Evolutionary conservation across 495 filamentous ascomycete genomes (phyloP).

Genomic region (Sordaria brevicollis): DNA sequence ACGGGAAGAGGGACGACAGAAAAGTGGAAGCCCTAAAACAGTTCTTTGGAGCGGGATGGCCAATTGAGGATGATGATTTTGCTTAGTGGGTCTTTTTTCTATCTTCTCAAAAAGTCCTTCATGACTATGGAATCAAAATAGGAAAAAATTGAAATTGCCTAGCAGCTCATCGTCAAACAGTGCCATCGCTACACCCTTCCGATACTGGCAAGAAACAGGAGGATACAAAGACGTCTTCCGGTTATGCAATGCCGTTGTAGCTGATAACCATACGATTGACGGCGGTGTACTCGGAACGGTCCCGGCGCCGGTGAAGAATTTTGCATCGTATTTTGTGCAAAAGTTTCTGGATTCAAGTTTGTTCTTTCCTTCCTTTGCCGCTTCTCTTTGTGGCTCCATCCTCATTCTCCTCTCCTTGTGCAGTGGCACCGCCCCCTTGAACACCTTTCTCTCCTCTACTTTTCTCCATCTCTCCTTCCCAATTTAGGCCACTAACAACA

Average conservation of each 20-base stretch:
- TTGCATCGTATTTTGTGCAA: slow-evolving; percentile 41
- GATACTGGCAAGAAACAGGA: slow-evolving; percentile 17
- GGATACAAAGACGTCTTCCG: slow-evolving; percentile 39
- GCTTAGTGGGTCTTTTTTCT: slow-evolving; percentile 8
- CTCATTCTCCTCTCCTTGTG: no score
- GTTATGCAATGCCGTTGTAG: slow-evolving; percentile 31
- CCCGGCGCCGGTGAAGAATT: slow-evolving; percentile 30
- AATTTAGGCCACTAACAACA: neutral
- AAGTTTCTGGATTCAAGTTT: slow-evolving; percentile 40
- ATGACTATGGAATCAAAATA: slow-evolving; percentile 16
- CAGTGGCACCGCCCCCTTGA: neutral
- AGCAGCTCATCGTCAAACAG: neutral
- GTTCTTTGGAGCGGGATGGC: slow-evolving; percentile 10
- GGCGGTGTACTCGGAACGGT: slow-evolving; percentile 15
- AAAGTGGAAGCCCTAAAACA: slow-evolving; percentile 12
- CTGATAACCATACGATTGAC: slow-evolving; percentile 10
- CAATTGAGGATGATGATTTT: slow-evolving; percentile 20
- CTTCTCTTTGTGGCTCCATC: neutral
- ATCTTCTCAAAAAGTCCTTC: neutral
- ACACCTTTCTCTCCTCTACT: neutral
- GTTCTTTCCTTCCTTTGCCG: slow-evolving; percentile 3
- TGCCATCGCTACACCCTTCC: slow-evolving; percentile 14
- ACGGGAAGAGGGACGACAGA: slow-evolving; percentile 1
- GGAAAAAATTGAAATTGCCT: slow-evolving; percentile 22
- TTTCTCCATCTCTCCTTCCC: neutral